Percentiles rank a stretch among this genome's conserved stretches.
Conservation (phyloP, 176 grass and related monocot genomes). For the Poa annua region DNA sequence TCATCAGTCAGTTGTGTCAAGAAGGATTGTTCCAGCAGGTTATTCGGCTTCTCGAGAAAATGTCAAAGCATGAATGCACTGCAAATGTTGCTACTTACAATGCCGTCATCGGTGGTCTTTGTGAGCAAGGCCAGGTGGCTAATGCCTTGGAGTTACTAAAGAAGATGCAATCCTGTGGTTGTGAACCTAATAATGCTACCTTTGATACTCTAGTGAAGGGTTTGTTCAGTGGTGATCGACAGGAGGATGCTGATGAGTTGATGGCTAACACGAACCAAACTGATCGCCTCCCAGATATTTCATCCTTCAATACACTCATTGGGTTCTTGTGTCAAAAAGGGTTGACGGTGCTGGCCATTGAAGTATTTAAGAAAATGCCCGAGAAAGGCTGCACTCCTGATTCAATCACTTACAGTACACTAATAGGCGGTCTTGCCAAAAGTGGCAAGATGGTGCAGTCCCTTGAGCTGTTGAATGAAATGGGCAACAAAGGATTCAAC, state of each 20-base stretch:
- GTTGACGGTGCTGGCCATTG: slow-evolving; percentile 40
- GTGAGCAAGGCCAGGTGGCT: slow-evolving; percentile 67
- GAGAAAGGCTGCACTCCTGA: slow-evolving; percentile 59
- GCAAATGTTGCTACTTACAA: slow-evolving; percentile 60
- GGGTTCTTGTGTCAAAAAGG: slow-evolving; percentile 62
- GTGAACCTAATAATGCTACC: slow-evolving; percentile 62
- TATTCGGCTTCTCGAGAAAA: slow-evolving; percentile 51
- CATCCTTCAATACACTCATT: slow-evolving; percentile 62
- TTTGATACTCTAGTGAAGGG: slow-evolving; percentile 70
- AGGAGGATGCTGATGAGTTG: slow-evolving; percentile 36
- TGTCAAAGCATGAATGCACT: slow-evolving; percentile 62
- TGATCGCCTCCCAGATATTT: slow-evolving; percentile 43
- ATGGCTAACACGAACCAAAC: slow-evolving; percentile 38
- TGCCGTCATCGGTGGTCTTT: slow-evolving; percentile 54
- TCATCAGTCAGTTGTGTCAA: slow-evolving; percentile 56
- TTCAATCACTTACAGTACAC: slow-evolving; percentile 60
- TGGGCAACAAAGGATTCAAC: slow-evolving; percentile 62
- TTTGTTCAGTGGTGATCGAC: slow-evolving; percentile 41
- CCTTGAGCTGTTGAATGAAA: slow-evolving; percentile 71
- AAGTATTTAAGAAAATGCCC: slow-evolving; percentile 63
- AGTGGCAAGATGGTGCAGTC: slow-evolving; percentile 47
- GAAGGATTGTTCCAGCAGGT: slow-evolving; percentile 52
- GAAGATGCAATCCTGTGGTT: slow-evolving; percentile 59
- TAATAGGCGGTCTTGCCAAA: slow-evolving; percentile 60
- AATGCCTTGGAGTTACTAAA: slow-evolving; percentile 53